These are phyloP conservation scores for Pachyrhizus erosus DNA, from an alignment of 306 rosid genomes.

Conservation along the genomic window DNA sequence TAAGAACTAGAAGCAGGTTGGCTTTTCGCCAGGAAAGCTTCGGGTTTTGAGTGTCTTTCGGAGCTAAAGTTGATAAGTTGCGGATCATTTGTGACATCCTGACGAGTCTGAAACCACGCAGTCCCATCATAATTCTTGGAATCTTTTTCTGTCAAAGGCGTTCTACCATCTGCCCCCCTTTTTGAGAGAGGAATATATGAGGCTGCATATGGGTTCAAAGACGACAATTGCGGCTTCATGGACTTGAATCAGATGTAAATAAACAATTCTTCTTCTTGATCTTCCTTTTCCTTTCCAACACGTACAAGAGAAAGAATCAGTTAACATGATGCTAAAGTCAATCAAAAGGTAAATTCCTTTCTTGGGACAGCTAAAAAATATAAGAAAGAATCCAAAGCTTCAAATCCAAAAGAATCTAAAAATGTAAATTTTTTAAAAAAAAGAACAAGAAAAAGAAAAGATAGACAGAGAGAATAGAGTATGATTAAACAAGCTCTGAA, in stretches of 20 bases:
- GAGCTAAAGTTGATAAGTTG: conserved; percentile 28
- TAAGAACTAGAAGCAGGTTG: conserved; percentile 53
- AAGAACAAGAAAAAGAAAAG: not conserved
- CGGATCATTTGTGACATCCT: conserved; percentile 39
- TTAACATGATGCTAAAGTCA: conserved; percentile 20
- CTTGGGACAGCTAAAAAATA: not conserved
- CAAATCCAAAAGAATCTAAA: not conserved
- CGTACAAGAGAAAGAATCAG: conserved; percentile 29
- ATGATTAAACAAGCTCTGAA: not conserved
- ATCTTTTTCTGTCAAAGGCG: conserved; percentile 38
- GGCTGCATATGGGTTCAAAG: conserved; percentile 85
- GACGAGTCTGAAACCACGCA: conserved; percentile 52
- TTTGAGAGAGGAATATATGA: conserved; percentile 71
- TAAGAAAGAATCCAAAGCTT: not conserved
- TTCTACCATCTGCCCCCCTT: conserved; percentile 56
- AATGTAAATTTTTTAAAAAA: too few relatives aligned
- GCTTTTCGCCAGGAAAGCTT: conserved; percentile 36
- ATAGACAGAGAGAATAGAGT: not conserved
- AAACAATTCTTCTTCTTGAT: conserved; percentile 1
- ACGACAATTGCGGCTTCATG: conserved; percentile 66
- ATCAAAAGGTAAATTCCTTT: conserved; percentile 5
- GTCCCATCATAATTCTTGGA: conserved; percentile 44
- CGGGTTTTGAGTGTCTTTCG: conserved; percentile 37
- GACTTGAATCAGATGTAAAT: conserved; percentile 40
- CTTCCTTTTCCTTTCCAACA: conserved; percentile 14